These are phyloP conservation scores for Pichia heedii DNA, from an alignment of 805 yeast genomes.

Conservation along the genomic window DNA sequence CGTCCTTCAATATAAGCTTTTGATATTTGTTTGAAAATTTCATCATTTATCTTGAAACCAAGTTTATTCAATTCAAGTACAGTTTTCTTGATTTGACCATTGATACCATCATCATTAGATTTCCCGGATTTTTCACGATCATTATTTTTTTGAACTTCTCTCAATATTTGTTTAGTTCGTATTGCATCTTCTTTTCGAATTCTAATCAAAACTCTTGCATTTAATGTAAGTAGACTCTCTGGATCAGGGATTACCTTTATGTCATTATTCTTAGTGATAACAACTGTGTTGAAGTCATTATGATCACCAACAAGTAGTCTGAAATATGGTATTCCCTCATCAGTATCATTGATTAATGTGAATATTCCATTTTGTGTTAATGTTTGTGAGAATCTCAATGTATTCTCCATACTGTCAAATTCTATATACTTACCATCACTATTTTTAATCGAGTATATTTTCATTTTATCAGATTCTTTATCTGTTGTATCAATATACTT, in stretches of 20 bases:
- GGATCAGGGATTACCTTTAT: slow-evolving; percentile 21
- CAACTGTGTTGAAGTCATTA: background rate
- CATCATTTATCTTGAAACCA: slow-evolving; percentile 18
- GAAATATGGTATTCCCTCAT: slow-evolving; percentile 1
- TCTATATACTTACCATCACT: slow-evolving; percentile 18
- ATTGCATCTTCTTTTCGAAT: slow-evolving; percentile 21
- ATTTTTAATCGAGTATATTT: slow-evolving; percentile 17
- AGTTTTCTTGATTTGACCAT: slow-evolving; percentile 11
- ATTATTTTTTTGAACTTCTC: slow-evolving; percentile 1
- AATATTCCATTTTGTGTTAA: slow-evolving; percentile 24
- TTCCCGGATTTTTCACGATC: background rate
- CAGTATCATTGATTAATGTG: slow-evolving; percentile 9
- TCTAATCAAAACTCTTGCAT: slow-evolving; percentile 18
- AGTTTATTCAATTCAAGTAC: slow-evolving; percentile 16
- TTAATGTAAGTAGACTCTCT: slow-evolving; percentile 21
- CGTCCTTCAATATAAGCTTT: slow-evolving; percentile 19
- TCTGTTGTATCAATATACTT: slow-evolving; percentile 5
- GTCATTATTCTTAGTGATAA: background rate
- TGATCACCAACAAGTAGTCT: slow-evolving; percentile 14
- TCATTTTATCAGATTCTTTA: background rate
- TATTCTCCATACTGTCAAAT: slow-evolving; percentile 12
- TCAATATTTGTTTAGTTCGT: slow-evolving; percentile 10
- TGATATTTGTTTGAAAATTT: slow-evolving; percentile 14
- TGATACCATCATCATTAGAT: slow-evolving; percentile 10
- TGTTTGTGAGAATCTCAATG: slow-evolving; percentile 17